Conservation (phyloP, 192 early-diverging fungal species). For the Umbelopsis vinacea region DNA sequence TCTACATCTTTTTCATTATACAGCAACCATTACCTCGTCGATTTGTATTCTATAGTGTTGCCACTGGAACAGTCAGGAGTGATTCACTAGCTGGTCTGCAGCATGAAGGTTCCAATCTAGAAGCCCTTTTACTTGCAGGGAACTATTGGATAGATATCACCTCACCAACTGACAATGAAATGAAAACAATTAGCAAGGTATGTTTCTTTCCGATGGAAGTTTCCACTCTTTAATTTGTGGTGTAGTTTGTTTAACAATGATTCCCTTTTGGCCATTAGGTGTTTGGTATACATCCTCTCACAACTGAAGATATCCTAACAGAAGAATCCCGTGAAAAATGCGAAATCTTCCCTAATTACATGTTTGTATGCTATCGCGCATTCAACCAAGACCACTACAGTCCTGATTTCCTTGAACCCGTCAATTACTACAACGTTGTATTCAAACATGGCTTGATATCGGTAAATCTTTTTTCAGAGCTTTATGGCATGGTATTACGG, state of each 20-base stretch:
- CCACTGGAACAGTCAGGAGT: slow-evolving; percentile 62
- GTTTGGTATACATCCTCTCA: slow-evolving; percentile 79
- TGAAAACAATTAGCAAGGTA: slow-evolving; percentile 62
- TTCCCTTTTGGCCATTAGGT: slow-evolving; percentile 39
- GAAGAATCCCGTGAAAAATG: slow-evolving; percentile 93
- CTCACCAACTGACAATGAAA: slow-evolving; percentile 56
- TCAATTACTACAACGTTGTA: slow-evolving; percentile 72
- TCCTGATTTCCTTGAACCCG: slow-evolving; percentile 65
- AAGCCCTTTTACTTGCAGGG: slow-evolving; percentile 41
- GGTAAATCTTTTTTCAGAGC: slow-evolving; percentile 41
- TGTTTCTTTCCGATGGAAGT: background rate
- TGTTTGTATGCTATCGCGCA: slow-evolving; percentile 89
- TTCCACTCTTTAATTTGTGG: background rate
- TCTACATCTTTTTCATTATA: too few species aligned
- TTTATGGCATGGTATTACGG: background rate
- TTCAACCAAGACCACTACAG: slow-evolving; percentile 73
- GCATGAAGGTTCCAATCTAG: slow-evolving; percentile 41
- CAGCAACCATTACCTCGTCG: slow-evolving; percentile 32
- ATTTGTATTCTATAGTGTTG: slow-evolving; percentile 71
- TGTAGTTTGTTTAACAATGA: background rate
- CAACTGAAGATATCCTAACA: slow-evolving; percentile 87
- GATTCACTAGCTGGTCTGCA: slow-evolving; percentile 58
- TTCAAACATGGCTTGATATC: slow-evolving; percentile 74
- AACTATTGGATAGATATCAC: slow-evolving; percentile 75
- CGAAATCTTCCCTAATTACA: slow-evolving; percentile 87